phyloP scores from a whole-genome alignment of 108 stramenopile species.

The Nannochloropsis salina region DNA sequence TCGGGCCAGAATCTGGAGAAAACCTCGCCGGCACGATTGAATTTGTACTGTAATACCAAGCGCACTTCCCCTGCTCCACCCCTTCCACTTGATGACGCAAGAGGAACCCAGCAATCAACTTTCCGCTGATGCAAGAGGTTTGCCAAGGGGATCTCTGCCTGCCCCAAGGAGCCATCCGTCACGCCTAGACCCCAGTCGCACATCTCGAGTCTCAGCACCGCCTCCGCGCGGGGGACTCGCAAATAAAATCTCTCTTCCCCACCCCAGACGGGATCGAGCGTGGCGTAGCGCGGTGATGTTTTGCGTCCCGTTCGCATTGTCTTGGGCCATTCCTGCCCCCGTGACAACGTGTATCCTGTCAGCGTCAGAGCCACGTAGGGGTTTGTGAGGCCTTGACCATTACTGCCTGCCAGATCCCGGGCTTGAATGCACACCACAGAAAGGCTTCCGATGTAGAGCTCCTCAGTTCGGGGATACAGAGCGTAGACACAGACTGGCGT shows the following conservation, averaged over 20 bases:
- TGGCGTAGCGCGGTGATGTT: background rate
- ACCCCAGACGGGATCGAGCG: background rate
- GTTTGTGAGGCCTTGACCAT: background rate
- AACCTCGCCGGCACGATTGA: background rate
- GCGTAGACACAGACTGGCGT: slow-evolving; percentile 8
- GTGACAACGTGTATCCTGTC: slow-evolving; percentile 6
- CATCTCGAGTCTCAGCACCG: slow-evolving; percentile 11
- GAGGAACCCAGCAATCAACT: background rate
- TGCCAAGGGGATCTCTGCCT: background rate
- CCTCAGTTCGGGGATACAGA: background rate
- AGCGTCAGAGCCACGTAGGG: background rate
- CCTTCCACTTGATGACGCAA: background rate
- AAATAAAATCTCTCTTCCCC: background rate
- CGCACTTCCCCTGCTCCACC: background rate
- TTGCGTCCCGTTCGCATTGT: background rate
- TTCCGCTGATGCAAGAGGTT: background rate
- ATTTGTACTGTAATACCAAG: slow-evolving; percentile 11
- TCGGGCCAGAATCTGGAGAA: background rate
- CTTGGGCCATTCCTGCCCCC: slow-evolving; percentile 1
- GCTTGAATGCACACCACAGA: background rate
- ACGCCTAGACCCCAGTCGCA: background rate
- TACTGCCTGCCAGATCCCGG: background rate
- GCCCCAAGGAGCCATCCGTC: background rate
- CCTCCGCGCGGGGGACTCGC: background rate
- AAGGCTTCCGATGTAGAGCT: background rate